Base-by-base conservation (phyloP, 1,284 basidiomycete genomes). In the Marasmius fiardii region DNA sequence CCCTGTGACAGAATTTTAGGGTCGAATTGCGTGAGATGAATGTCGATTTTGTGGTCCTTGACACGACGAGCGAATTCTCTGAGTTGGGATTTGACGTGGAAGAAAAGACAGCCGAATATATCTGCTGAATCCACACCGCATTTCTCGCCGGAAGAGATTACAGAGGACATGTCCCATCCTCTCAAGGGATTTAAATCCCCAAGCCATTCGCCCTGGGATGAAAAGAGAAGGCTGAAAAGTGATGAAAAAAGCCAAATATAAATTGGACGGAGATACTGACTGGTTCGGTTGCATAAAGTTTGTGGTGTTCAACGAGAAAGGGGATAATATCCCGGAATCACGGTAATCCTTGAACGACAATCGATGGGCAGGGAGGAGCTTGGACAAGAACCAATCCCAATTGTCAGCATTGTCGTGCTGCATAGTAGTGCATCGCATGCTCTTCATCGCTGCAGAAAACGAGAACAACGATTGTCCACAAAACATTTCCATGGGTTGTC, bases 51-150 rank as follows among this genome's bases (percentile, higher is more conserved):
- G 47, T 73, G 66, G 47, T 70, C 65, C 58, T 70, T 70, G 47
- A 76, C 64, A 3, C 75, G 71, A 33, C 60, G 52, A 11, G 71
- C 69, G 58, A 78, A 76, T 57, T 73, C 68, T 16, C 66, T 67
- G 26, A 77, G 65, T 52, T 75, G 67, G 52, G 70, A 61, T 58
- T 76, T 76, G 61, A 76, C 63, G 60, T 78, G 71, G 61, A 77
- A 75, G 67, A 76, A 78, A 43, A 78, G 70, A 53, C 69, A 74
- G 3, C 75, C 74, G 26, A 74, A 64, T 53, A 76, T 71, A 60
- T 78, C 75, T 8, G 65, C 63, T 12, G 70, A 62, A 45, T 70
- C 68, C 41, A 73, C 52, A 3, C 70, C 69, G 50, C 71, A 61
- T 39, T 63, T 66, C n/a, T 59, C 50, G 1, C 74, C 74, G 1